These are phyloP conservation scores for Alternaria postmessia DNA, from an alignment of 2,329 filamentous ascomycete species.

Conservation along the genomic window DNA sequence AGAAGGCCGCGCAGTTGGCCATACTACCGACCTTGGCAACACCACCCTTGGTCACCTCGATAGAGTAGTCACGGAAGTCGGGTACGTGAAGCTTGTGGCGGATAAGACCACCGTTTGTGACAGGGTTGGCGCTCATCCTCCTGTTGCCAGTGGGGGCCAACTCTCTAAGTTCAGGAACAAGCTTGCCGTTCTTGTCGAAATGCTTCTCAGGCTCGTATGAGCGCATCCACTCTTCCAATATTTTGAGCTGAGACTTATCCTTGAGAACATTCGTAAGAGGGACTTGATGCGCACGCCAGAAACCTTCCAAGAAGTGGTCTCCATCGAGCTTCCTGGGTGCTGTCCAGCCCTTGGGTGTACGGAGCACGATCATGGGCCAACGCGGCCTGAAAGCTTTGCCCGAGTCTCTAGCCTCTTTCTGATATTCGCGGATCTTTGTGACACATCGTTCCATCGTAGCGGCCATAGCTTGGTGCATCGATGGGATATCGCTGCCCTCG, in stretches of 20 bases:
- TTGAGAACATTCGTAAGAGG: constrained; percentile 74
- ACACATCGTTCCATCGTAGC: constrained; percentile 77
- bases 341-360: constrained; percentile 83
- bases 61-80: constrained; percentile 72
- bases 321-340: constrained; percentile 73
- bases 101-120: constrained; percentile 75
- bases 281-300: constrained; percentile 81
- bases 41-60: constrained; percentile 69
- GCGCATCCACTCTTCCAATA: constrained; percentile 79
- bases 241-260: constrained; percentile 71
- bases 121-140: constrained; percentile 80
- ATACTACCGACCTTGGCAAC: constrained; percentile 68
- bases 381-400: constrained; percentile 73
- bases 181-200: constrained; percentile 70
- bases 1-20: constrained; percentile 71
- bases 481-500: constrained; percentile 74
- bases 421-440: constrained; percentile 71
- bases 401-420: constrained; percentile 75
- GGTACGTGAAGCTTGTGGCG: constrained; percentile 73
- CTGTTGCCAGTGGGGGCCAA: constrained; percentile 71
- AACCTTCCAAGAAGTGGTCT: constrained; percentile 75
- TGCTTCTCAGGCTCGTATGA: constrained; percentile 77
- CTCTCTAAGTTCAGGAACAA: constrained; percentile 68
- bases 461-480: constrained; percentile 85
- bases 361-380: constrained; percentile 82